Evolutionary conservation across 1,139 yeast species (phyloP).

Genomic region (Blastobotrys indianensis): DNA sequence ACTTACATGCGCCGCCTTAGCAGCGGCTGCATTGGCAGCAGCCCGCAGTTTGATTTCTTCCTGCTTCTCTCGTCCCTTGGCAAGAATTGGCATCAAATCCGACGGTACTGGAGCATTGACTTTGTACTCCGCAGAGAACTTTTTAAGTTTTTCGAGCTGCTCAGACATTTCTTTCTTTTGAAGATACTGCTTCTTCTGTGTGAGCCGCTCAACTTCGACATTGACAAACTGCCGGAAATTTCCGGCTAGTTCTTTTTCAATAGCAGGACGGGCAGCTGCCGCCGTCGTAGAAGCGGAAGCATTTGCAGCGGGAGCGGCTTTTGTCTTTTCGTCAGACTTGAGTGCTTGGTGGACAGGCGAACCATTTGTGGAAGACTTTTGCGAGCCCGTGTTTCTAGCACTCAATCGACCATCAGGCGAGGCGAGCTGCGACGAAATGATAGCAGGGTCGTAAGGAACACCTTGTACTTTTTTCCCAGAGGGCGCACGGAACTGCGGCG

Average conservation of each 20-base stretch:
- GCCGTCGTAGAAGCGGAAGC: not conserved
- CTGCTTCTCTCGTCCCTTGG: constrained; percentile 62
- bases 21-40: constrained; percentile 21
- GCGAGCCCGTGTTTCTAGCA: constrained; percentile 2
- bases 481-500: constrained; percentile 53
- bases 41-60: constrained; percentile 45
- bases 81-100: constrained; percentile 68
- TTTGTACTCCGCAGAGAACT: constrained; percentile 78
- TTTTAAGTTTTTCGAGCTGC: constrained; percentile 62
- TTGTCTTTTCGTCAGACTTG: not conserved
- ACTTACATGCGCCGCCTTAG: constrained; percentile 17
- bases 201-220: constrained; percentile 30
- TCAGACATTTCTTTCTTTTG: constrained; percentile 43
- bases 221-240: constrained; percentile 34
- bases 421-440: constrained; percentile 42
- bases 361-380: constrained; percentile 1
- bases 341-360: not conserved
- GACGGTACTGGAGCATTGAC: constrained; percentile 51
- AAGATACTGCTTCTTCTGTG: constrained; percentile 28
- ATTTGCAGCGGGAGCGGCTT: not conserved
- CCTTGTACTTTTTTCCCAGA: constrained; percentile 18
- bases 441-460: constrained; percentile 59
- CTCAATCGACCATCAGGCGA: constrained; percentile 15
- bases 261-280: constrained; percentile 10
- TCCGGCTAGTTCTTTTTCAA: constrained; percentile 32